Base-by-base conservation (phyloP, 441 rosid species). In the Brassica balearica region DNA sequence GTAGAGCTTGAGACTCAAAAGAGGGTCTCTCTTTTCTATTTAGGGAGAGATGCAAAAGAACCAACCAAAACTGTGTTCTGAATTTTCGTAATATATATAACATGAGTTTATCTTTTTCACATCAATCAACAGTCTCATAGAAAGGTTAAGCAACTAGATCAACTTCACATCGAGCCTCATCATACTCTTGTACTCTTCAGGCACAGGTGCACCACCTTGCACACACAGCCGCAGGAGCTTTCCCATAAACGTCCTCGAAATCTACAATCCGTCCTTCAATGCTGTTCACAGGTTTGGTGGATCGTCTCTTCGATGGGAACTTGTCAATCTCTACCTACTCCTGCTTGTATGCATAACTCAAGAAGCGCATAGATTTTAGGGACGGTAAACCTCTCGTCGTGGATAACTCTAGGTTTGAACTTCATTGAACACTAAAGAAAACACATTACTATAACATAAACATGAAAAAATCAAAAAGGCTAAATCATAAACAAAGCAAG, bases 161-260 rank as follows among this genome's bases (percentile, higher is more conserved):
- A 63, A 87, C 88, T 82, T 92, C 96, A 92, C 95, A 79, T 92
- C 95, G 12, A 92, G 76, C 80, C 96, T 88, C 97, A 91, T 91
- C 98, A 91, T 91, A 69, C 95, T 92, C 78, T 69, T 81, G 77
- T 82, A 90, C 70, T 86, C 84, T 68, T 87, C 85, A 0, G 95
- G 97, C 76, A 92, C 78, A 5, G 87, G 82, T 22, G 96, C 92
- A 78, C 96, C 96, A 55, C 84, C 88, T 65, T 86, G 91, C 75
- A 89, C 92, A 73, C 92, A 90, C 8, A 65, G 86, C 77, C 15
- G 91, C 96, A 2, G 94, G 96, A 73, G 96, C 96, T 82, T 92
- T 91, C n/a, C 98, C 97, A 3, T 88, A 90, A 72, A 29, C 34
- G 34, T 29, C 86, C 11, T 65, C 65, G 68, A 92, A 92, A 80